Conservation (phyloP, 805 yeast genomes). For the Lachancea quebecensis region DNA sequence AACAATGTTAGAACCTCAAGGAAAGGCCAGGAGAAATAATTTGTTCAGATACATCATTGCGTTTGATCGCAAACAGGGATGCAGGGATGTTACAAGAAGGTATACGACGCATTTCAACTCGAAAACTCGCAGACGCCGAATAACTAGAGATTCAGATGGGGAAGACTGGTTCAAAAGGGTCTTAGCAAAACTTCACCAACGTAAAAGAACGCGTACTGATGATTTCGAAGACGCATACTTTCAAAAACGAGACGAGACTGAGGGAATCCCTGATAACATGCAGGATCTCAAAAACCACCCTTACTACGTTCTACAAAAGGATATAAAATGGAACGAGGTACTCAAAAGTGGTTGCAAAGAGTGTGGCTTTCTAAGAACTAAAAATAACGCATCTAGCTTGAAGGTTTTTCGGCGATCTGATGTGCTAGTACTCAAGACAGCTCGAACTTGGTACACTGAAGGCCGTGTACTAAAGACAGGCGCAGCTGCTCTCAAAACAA, state of each 20-base stretch:
- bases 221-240: constrained; percentile 33
- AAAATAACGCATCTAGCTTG: constrained; percentile 37
- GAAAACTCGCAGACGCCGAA: constrained; percentile 64
- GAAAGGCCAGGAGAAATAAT: constrained; percentile 33
- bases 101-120: constrained; percentile 65
- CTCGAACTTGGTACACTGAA: constrained; percentile 77
- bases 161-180: constrained; percentile 54
- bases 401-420: constrained; percentile 64
- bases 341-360: constrained; percentile 51
- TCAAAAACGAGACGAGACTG: constrained; percentile 49
- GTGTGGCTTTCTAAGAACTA: constrained; percentile 65
- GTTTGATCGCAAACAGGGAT: constrained; percentile 56
- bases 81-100: constrained; percentile 78
- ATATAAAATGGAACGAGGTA: constrained; percentile 65
- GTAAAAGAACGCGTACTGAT: constrained; percentile 28
- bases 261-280: constrained; percentile 81
- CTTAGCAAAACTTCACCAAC: constrained; percentile 20
- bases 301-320: constrained; percentile 69
- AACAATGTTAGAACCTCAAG: constrained; percentile 62
- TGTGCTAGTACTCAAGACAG: constrained; percentile 58
- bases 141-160: constrained; percentile 53
- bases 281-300: constrained; percentile 88
- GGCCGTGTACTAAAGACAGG: constrained; percentile 76
- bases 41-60: constrained; percentile 71
- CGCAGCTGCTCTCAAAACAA: constrained; percentile 50